Percentiles rank a stretch among this genome's conserved stretches.
Conservation (phyloP, 2,329 filamentous ascomycete genomes). For the Neodidymelliopsis sp. region DNA sequence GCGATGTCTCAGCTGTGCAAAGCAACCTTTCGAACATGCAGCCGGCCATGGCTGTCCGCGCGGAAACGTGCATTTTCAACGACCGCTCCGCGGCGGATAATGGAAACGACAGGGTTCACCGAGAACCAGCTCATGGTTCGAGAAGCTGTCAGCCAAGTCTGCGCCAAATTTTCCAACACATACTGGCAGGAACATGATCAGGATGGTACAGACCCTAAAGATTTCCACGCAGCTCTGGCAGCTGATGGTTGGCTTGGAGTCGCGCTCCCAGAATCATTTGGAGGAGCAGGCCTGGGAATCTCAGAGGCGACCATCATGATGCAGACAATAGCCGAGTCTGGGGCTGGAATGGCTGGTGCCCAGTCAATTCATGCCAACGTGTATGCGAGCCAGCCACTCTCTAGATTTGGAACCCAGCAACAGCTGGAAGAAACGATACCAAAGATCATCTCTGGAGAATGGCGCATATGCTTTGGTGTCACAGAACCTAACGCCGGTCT, state of each 20-base stretch:
- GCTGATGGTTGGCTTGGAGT: constrained; percentile 83
- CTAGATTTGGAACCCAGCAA: constrained; percentile 72
- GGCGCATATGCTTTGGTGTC: constrained; percentile 80
- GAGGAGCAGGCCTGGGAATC: constrained; percentile 78
- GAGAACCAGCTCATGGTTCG: constrained; percentile 76
- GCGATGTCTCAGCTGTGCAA: constrained; percentile 4
- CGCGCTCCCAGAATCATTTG: constrained; percentile 75
- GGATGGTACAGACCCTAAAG: constrained; percentile 72
- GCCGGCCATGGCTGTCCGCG: constrained; percentile 7
- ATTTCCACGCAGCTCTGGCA: constrained; percentile 78
- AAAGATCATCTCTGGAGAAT: constrained; percentile 74
- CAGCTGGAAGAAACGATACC: constrained; percentile 72
- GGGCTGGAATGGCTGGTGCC: constrained; percentile 77
- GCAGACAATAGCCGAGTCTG: constrained; percentile 79
- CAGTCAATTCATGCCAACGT: constrained; percentile 69
- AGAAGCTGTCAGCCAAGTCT: constrained; percentile 73
- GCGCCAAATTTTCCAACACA: constrained; percentile 71
- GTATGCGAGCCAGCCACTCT: constrained; percentile 77
- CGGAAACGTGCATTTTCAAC: constrained; percentile 39
- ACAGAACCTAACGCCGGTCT: constrained; percentile 85
- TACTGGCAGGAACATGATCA: constrained; percentile 82
- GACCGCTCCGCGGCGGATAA: constrained; percentile 55
- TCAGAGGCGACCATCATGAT: constrained; percentile 88
- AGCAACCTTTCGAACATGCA: constrained; percentile 1
- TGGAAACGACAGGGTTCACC: constrained; percentile 77